Evolutionary conservation across 805 yeast species (phyloP).

Genomic region (Saturnispora saitoi): DNA sequence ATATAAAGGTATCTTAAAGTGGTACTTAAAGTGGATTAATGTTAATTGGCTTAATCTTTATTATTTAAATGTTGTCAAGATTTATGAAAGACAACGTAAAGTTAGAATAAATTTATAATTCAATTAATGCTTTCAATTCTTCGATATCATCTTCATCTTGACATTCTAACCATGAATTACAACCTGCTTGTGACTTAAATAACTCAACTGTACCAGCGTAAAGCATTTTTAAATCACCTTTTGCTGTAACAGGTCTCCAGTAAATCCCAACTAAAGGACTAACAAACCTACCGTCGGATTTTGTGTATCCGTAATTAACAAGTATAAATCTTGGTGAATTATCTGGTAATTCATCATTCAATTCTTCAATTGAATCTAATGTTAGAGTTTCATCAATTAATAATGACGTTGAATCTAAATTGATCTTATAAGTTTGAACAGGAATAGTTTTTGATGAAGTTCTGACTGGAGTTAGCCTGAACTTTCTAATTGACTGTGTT

Average conservation of each 20-base stretch:
- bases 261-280: slow-evolving; percentile 75
- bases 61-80: slow-evolving; percentile 40
- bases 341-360: slow-evolving; percentile 73
- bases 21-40: slow-evolving; percentile 54
- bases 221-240: slow-evolving; percentile 74
- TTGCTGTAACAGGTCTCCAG: slow-evolving; percentile 83
- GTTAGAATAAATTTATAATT: slow-evolving; percentile 16
- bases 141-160: slow-evolving; percentile 67
- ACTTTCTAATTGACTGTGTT: slow-evolving; percentile 51
- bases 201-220: slow-evolving; percentile 87
- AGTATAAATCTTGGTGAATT: slow-evolving; percentile 70
- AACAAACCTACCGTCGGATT: slow-evolving; percentile 59
- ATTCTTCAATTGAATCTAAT: slow-evolving; percentile 47
- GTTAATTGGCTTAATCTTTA: slow-evolving; percentile 39
- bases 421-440: slow-evolving; percentile 56
- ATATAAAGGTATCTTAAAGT: slow-evolving; percentile 21
- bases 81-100: slow-evolving; percentile 24
- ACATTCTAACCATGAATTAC: slow-evolving; percentile 50
- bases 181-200: slow-evolving; percentile 71
- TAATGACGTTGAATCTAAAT: slow-evolving; percentile 44
- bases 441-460: slow-evolving; percentile 54
- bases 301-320: slow-evolving; percentile 64
- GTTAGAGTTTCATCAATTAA: slow-evolving; percentile 36
- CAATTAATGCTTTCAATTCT: slow-evolving; percentile 36
- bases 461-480: slow-evolving; percentile 50